A percentile compares a stretch with the other conserved stretches of the same genome.
These are phyloP conservation scores for Plasmopara halstedii DNA, from an alignment of 352 stramenopile species.

Conservation along the genomic window DNA sequence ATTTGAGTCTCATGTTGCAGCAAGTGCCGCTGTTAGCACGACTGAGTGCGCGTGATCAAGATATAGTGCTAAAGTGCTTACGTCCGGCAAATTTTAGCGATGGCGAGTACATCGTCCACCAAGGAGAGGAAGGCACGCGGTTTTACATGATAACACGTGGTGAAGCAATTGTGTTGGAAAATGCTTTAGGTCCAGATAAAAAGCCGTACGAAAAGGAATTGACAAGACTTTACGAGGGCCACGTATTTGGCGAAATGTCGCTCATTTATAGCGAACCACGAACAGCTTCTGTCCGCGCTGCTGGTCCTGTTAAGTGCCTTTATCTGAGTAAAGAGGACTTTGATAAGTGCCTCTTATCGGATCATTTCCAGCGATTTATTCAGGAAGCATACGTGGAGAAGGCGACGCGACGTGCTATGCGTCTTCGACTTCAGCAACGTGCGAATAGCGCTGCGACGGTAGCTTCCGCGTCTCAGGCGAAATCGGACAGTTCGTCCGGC, in stretches of 20 bases:
- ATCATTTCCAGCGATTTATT: constrained; percentile 82
- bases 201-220: constrained; percentile 68
- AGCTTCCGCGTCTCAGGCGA: constrained; percentile 11
- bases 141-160: constrained; percentile 89
- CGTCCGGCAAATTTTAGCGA: constrained; percentile 78
- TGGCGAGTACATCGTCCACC: constrained; percentile 85
- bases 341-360: constrained; percentile 75
- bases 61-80: constrained; percentile 75
- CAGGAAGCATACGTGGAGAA: constrained; percentile 84
- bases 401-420: constrained; percentile 74
- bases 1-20: constrained; percentile 84
- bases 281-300: constrained; percentile 70
- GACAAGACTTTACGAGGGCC: constrained; percentile 79
- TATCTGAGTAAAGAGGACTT: constrained; percentile 86
- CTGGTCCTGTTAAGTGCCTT: constrained; percentile 77
- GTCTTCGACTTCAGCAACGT: constrained; percentile 57
- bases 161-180: constrained; percentile 77
- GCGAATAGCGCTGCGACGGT: constrained; percentile 22
- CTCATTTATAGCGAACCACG: constrained; percentile 83
- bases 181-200: constrained; percentile 27
- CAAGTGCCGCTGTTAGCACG: constrained; percentile 73
- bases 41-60: constrained; percentile 64
- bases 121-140: constrained; percentile 79
- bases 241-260: constrained; percentile 85
- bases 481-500: constrained; percentile 18